Evolutionary conservation across 2,329 filamentous ascomycete species (phyloP), one percentile per base, ranked within the genome.

Genomic region (Clathrospora elynae): DNA sequence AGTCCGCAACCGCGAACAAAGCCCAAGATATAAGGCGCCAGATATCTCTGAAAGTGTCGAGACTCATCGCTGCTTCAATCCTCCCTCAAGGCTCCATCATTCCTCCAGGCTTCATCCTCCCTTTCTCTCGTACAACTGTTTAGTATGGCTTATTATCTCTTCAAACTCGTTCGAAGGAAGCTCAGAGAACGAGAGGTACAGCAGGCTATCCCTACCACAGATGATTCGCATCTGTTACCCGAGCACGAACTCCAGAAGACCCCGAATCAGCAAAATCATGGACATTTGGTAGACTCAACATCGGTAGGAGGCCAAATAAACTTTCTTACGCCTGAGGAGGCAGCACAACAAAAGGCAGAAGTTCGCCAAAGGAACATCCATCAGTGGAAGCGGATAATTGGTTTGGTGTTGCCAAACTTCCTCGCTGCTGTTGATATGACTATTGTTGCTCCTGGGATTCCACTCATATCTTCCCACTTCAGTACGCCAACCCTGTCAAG

Each of bases 381-480:
- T 57, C 74, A 83, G 35, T 80, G 74, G 74, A 86, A 80, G 57
- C 62, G 87, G 8, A 76, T 86, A 25, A 45, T 77, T 1, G 81
- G 83, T 2, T 72, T 87, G 0, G 64, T 82, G 5, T 68, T 82
- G 2, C 84, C 84, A 0, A 86, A 81, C 57, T 76, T 81, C 6
- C 73, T 86, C 0, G 79, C 84, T 44, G 78, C 81, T 2, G 73
- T 87, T 2, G 84, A 88, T 60, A 72, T 80, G 1, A 87, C 84
- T 0, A 84, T 87, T 26, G 73, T 84, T 8, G 80, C 82, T 2
- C 79, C 79, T 8, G 81, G 81, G 0, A 66, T 83, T 12, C 79
- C 81, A 0, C 81, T 77, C 51, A 87, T 88, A 33, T 84, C 84
- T 3, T 73, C 77, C 1, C 80, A 87, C 58, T 87, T 87, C 63